These are phyloP conservation scores for Vitis riparia DNA, from an alignment of 164 flowering plant genomes.

Conservation along the genomic window DNA sequence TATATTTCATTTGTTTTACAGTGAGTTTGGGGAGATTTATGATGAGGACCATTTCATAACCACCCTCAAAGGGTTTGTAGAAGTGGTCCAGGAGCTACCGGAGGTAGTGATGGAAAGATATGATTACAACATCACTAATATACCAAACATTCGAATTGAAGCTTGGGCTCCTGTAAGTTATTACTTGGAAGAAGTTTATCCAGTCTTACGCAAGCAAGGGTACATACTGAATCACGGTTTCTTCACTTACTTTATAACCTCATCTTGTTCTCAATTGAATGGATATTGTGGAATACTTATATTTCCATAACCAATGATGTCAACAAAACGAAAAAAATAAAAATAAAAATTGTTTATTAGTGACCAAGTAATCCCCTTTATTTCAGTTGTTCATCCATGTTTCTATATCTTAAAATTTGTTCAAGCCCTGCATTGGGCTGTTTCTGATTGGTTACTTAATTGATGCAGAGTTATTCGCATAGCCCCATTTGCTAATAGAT, in stretches of 20 bases:
- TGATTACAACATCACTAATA: conserved; percentile 51
- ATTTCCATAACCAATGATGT: too few relatives aligned
- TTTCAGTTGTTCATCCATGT: too few relatives aligned
- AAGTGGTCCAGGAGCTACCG: conserved; percentile 64
- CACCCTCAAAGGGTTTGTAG: conserved; percentile 59
- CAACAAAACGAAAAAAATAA: too few relatives aligned
- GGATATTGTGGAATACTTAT: neutral
- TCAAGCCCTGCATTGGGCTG: neutral
- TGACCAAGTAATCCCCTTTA: too few relatives aligned
- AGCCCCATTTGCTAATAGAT: conserved; percentile 92
- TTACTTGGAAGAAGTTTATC: conserved; percentile 57
- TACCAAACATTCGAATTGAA: conserved; percentile 47
- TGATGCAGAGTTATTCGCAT: conserved; percentile 72
- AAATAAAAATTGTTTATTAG: too few relatives aligned
- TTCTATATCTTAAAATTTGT: neutral
- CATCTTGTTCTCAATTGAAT: neutral
- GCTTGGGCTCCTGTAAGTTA: conserved; percentile 67
- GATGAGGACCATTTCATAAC: conserved; percentile 64
- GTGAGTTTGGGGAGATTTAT: conserved; percentile 70
- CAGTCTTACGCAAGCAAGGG: conserved; percentile 55
- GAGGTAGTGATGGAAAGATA: conserved; percentile 49
- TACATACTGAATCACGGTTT: conserved; percentile 19
- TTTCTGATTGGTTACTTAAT: neutral
- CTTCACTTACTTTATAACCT: neutral
- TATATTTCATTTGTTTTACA: conserved; percentile 25